A percentile compares a stretch with the other conserved stretches of the same genome.
Evolutionary conservation across 495 filamentous ascomycete genomes (phyloP).

Genomic region (Astrothelium macrocarpum): DNA sequence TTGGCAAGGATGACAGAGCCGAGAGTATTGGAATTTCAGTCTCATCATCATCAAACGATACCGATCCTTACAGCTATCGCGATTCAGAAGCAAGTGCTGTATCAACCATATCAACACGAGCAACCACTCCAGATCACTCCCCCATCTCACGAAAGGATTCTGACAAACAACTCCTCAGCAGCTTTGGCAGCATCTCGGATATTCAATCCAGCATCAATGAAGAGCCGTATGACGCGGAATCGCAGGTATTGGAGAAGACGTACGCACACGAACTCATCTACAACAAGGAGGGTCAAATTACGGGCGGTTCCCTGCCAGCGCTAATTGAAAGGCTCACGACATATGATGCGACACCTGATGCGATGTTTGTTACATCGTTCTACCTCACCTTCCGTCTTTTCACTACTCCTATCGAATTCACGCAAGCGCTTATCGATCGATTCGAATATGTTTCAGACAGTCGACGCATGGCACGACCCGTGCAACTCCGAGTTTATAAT

Average conservation of each 20-base stretch:
- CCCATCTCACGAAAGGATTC: constrained; percentile 26
- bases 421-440: constrained; percentile 70
- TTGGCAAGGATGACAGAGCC: constrained; percentile 24
- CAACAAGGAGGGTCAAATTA: constrained; percentile 92
- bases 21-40: constrained; percentile 44
- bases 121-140: constrained; percentile 72
- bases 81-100: constrained; percentile 74
- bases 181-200: constrained; percentile 32
- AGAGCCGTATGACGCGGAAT: constrained; percentile 66
- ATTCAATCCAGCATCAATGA: constrained; percentile 42
- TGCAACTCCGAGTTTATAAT: constrained; percentile 89
- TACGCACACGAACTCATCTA: constrained; percentile 82
- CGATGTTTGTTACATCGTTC: constrained; percentile 87
- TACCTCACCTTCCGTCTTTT: constrained; percentile 97
- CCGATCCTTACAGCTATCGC: constrained; percentile 60
- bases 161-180: constrained; percentile 27
- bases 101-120: constrained; percentile 76
- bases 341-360: constrained; percentile 86
- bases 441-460: constrained; percentile 86
- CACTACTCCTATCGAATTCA: constrained; percentile 69
- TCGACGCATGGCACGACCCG: constrained; percentile 60
- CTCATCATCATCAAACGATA: constrained; percentile 54
- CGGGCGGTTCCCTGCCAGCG: constrained; percentile 81
- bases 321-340: constrained; percentile 89
- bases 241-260: constrained; percentile 71